Evolutionary conservation across 2,329 filamentous ascomycete genomes (phyloP).

Genomic region (Daldinia sp.): DNA sequence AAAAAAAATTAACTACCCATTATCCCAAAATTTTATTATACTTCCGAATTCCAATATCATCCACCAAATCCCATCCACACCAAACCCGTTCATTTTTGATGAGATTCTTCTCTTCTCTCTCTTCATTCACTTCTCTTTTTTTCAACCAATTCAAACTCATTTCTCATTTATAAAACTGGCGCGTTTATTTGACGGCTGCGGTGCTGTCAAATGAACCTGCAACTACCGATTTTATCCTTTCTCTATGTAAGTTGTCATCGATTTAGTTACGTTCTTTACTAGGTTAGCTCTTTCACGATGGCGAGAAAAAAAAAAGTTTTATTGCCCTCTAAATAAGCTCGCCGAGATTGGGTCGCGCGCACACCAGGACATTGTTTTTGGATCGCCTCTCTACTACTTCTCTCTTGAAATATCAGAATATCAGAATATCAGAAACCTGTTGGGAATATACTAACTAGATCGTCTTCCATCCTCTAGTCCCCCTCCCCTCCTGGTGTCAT

Average conservation of each 20-base stretch:
- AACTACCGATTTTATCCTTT: constrained; percentile 67
- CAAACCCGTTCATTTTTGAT: constrained; percentile 16
- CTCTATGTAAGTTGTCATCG: constrained; percentile 65
- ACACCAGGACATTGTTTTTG: not conserved
- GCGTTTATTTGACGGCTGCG: constrained; percentile 89
- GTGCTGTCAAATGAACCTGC: constrained; percentile 99
- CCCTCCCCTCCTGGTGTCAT: constrained; percentile 69
- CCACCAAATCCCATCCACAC: constrained; percentile 33
- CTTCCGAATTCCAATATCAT: constrained; percentile 18
- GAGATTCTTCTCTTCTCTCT: constrained; percentile 31
- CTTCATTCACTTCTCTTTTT: constrained; percentile 28
- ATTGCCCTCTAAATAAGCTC: not conserved
- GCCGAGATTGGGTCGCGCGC: constrained; percentile 1
- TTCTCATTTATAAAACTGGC: constrained; percentile 55
- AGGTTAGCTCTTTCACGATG: constrained; percentile 12
- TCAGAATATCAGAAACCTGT: not conserved
- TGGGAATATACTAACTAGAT: constrained; percentile 33
- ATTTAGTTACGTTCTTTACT: constrained; percentile 14
- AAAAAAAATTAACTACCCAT: constrained; percentile 9
- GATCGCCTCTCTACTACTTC: not conserved
- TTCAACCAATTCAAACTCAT: constrained; percentile 16
- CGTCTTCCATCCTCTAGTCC: constrained; percentile 52
- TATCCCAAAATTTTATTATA: constrained; percentile 22
- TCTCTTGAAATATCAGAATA: not conserved
- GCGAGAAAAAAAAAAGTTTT: not conserved